Evolutionary conservation across 495 filamentous ascomycete genomes (phyloP), one percentile per base, ranked within the genome.

Genomic region (Tirmania nivea): DNA sequence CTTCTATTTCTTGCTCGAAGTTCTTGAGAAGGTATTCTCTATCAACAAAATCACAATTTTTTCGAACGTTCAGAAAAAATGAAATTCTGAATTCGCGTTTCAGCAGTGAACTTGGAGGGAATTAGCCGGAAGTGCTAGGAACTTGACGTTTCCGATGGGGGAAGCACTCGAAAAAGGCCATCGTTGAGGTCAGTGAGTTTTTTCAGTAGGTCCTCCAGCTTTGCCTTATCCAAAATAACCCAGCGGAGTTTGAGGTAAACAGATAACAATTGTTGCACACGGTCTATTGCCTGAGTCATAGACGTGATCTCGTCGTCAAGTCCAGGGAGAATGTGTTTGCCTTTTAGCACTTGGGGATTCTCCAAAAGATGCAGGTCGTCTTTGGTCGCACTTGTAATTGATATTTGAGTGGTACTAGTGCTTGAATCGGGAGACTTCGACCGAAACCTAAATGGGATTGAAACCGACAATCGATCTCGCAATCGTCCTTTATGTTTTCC

Each of bases 21-120:
- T 8, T 45, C 12, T 45, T 2, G 31, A 54, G 20, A 34, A 42
- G 37, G 5, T 10, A 5, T 10, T 50, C 42, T 12, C 55, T 53
- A 8, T 50, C 55, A 10, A 51, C 52, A 42, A 56, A 56, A 7
- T 34, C 14, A 21, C 14, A 35, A 34, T 56, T 56, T 35, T 20
- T 45, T 7, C 37, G 55, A 17, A 48, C 31, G 8, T 49, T 51
- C 5, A 53, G 37, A 25, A 49, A 50, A 20, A 56, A 56, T 11
- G 55, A 8, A 31, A 31, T 31, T 5, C 7, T 7, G 7, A 31
- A 31, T 45, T 3, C 3, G 12, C 4, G 12, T 19, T 45, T 45
- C 1, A 45, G 17, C 39, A 14, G 5, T 14, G 39, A 45, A 45
- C 5, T 25, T 25, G 25, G 25, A 5, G 25, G 25, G 14, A 8